A percentile compares a stretch with the other conserved stretches of the same genome.
phyloP scores from a whole-genome alignment of 495 filamentous ascomycete species.

The Aspergillus saccharolyticus region DNA sequence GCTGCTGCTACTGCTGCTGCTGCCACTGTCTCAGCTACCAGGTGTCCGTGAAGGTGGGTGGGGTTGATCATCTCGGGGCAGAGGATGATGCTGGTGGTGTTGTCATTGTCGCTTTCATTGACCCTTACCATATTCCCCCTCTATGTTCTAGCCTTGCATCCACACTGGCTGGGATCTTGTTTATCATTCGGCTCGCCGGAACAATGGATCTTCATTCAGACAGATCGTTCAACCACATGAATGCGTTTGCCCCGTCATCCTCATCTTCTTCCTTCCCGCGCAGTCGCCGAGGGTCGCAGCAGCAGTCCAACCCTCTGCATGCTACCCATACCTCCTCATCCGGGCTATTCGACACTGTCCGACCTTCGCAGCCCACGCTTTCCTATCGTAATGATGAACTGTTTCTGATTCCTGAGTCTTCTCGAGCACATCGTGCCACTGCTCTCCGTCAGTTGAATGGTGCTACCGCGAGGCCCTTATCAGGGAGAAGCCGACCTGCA shows the following conservation, averaged over 20 bases:
- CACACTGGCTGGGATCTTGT: slow-evolving; percentile 6
- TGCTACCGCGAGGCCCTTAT: slow-evolving; percentile 20
- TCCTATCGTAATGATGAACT: slow-evolving; percentile 22
- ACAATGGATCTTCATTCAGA: slow-evolving; percentile 33
- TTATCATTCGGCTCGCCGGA: not conserved
- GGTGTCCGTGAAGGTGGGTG: slow-evolving; percentile 1
- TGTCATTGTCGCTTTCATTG: not conserved
- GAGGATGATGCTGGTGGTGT: slow-evolving; percentile 5
- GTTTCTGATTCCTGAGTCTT: slow-evolving; percentile 24
- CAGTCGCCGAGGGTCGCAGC: slow-evolving; percentile 31
- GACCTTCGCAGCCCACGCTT: slow-evolving; percentile 19
- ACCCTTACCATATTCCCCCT: not conserved
- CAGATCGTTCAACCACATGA: slow-evolving; percentile 23
- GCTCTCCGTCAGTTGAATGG: slow-evolving; percentile 29
- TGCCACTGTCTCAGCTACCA: slow-evolving; percentile 1
- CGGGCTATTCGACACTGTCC: slow-evolving; percentile 15
- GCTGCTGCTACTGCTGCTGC: slow-evolving; percentile 8
- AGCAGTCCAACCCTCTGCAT: slow-evolving; percentile 24
- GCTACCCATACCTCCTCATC: slow-evolving; percentile 13
- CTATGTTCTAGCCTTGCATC: slow-evolving; percentile 4
- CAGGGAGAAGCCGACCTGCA: slow-evolving; percentile 20
- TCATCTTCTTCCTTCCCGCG: slow-evolving; percentile 24
- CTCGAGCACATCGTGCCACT: slow-evolving; percentile 25
- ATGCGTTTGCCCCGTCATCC: slow-evolving; percentile 26
- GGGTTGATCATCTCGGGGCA: slow-evolving; percentile 5